Base-by-base conservation (phyloP, 805 yeast genomes). In the Metschnikowia rubicola region DNA sequence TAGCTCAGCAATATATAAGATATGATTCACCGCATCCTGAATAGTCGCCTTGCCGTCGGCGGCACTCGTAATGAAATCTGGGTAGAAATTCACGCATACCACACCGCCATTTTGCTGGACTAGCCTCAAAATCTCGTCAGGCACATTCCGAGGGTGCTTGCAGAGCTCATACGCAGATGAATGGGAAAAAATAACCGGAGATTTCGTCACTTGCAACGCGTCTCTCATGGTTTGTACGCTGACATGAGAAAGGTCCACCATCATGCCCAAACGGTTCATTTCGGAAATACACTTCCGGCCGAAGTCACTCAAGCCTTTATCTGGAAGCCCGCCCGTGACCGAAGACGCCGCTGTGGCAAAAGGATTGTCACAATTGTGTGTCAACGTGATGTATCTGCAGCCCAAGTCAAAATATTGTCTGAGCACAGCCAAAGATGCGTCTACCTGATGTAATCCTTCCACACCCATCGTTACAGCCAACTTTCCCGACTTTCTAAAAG, bases 311-410 rank as follows among this genome's bases (percentile, higher is more conserved):
- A 78, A 57, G 0, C 81, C 82, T 10, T 56, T 48, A 52, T 77
- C 82, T 8, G 64, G 67, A 35, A 65, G 62, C 1, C 81, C 81
- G 15, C 68, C 79, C 13, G 74, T 53, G 5, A 71, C 67, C 0
- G 78, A 67, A 5, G 76, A 66, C 8, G 81, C 81, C 10, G 82
- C 79, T 11, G 80, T 77, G 2, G 82, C 81, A 60, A 76, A 78
- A 5, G 82, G 81, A 50, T 78, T 78, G 52, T 78, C 81, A 60
- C 82, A 77, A 55, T 78, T 78, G 48, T 78, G 82, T 0, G 82
- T 78, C 43, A 78, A 57, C 0, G 83, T 78, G 36, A 76, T 71
- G 56, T 78, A 78, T 32, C 81, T 54, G n/a, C 78, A 79, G 11
- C 83, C 83, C 30, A 78, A 51, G 7, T 73, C 78, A 52, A 59